Conservation (phyloP, 768 basidiomycete species). For the Zangia roseola region DNA sequence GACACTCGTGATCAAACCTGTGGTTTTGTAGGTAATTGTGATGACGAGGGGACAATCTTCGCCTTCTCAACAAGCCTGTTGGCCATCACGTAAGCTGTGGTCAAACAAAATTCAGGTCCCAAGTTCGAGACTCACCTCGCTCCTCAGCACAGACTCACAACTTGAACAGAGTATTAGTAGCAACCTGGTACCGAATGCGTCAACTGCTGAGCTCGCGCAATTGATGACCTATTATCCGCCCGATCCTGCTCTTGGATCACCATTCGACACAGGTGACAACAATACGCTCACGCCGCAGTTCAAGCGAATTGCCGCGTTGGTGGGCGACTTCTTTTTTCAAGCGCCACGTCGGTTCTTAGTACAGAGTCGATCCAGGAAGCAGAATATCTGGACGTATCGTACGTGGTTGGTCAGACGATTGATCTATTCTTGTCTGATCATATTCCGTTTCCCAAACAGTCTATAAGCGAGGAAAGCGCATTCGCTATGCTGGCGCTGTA, state of each 20-base stretch:
- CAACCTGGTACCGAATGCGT: slow-evolving; percentile 27
- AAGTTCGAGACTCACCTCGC: not conserved
- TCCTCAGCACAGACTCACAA: slow-evolving; percentile 23
- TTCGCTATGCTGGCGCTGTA: slow-evolving; percentile 45
- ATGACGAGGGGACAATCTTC: slow-evolving; percentile 47
- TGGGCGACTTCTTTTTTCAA: slow-evolving; percentile 52
- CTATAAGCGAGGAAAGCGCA: slow-evolving; percentile 43
- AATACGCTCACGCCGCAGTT: slow-evolving; percentile 49
- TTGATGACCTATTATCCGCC: slow-evolving; percentile 37
- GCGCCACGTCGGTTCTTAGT: slow-evolving; percentile 49
- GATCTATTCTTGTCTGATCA: too few species aligned
- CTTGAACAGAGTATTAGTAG: slow-evolving; percentile 33
- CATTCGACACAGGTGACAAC: slow-evolving; percentile 46
- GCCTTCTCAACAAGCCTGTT: slow-evolving; percentile 45
- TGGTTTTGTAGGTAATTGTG: slow-evolving; percentile 25
- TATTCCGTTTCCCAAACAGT: slow-evolving; percentile 28
- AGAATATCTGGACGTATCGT: slow-evolving; percentile 37
- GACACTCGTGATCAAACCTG: too few species aligned
- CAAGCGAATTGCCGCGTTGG: slow-evolving; percentile 50
- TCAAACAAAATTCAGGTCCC: too few species aligned
- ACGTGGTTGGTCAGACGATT: not conserved
- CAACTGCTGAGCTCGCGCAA: slow-evolving; percentile 22
- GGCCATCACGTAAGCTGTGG: slow-evolving; percentile 44
- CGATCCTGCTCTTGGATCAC: slow-evolving; percentile 47
- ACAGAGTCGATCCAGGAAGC: slow-evolving; percentile 35